These are phyloP conservation scores for Vickermania ingenoplastis DNA, from an alignment of 208 protist species.

Conservation along the genomic window DNA sequence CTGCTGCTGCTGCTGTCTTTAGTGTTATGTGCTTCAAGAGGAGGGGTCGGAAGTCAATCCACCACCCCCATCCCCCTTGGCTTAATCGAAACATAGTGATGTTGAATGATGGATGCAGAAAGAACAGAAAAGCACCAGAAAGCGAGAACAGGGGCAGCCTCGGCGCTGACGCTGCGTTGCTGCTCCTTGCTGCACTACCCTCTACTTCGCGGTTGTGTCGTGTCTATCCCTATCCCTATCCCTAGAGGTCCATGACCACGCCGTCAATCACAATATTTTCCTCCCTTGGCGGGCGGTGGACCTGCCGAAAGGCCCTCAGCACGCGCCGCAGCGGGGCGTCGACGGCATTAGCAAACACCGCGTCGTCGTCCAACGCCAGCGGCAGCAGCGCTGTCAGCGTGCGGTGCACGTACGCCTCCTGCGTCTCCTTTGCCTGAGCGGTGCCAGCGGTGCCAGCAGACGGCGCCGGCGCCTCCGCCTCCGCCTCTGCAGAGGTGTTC, in stretches of 20 bases:
- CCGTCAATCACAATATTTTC: constrained; percentile 67
- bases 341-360: constrained; percentile 26
- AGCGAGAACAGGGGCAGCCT: neutral
- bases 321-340: constrained; percentile 34
- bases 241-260: constrained; percentile 57
- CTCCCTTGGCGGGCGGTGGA: constrained; percentile 46
- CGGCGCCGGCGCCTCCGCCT: neutral
- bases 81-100: neutral
- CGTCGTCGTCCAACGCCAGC: neutral
- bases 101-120: neutral
- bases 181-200: too few relatives aligned
- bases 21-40: too few relatives aligned
- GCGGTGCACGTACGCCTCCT: neutral
- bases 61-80: neutral
- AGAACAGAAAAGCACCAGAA: neutral
- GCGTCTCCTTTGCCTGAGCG: too few relatives aligned
- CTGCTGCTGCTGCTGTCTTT: too few relatives aligned
- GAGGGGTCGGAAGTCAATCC: too few relatives aligned
- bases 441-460: neutral
- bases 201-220: too few relatives aligned
- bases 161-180: too few relatives aligned
- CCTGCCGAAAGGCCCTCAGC: constrained; percentile 30
- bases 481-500: neutral
- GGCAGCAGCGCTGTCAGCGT: neutral
- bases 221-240: neutral